These are phyloP conservation scores for Rhamnella rubrinervis DNA, from an alignment of 331 rosid genomes.

Conservation along the genomic window DNA sequence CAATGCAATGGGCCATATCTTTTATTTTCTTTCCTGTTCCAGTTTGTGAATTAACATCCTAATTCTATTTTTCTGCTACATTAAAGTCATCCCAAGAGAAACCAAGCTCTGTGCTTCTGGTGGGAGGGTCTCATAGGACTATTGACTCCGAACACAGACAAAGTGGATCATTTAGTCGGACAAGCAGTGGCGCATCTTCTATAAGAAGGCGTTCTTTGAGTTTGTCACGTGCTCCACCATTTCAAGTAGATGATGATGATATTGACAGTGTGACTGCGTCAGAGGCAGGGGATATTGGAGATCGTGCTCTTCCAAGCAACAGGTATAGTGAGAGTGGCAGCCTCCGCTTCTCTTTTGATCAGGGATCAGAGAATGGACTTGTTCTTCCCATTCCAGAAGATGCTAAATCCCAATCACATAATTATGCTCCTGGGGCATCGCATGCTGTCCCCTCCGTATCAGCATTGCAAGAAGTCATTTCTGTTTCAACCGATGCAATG, in stretches of 20 bases:
- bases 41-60: not conserved
- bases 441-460: slow-evolving; percentile 28
- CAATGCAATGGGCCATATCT: not conserved
- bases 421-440: slow-evolving; percentile 13
- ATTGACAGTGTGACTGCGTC: slow-evolving; percentile 54
- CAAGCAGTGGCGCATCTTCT: slow-evolving; percentile 45
- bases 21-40: not conserved
- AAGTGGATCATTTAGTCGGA: slow-evolving; percentile 26
- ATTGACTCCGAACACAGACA: slow-evolving; percentile 18
- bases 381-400: slow-evolving; percentile 37
- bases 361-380: slow-evolving; percentile 39
- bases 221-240: slow-evolving; percentile 32
- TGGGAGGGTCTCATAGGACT: slow-evolving; percentile 14
- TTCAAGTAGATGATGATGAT: slow-evolving; percentile 35
- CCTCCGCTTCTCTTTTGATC: slow-evolving; percentile 36
- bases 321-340: slow-evolving; percentile 47
- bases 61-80: not conserved
- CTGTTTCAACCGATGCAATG: slow-evolving; percentile 31
- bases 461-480: slow-evolving; percentile 35
- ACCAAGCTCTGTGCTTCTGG: slow-evolving; percentile 9
- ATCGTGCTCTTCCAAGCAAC: slow-evolving; percentile 66
- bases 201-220: slow-evolving; percentile 52
- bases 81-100: slow-evolving; percentile 19
- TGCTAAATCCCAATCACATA: slow-evolving; percentile 24
- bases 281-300: slow-evolving; percentile 94